Conservation (phyloP, 148 eudicot species). For the Rheum nobile region DNA sequence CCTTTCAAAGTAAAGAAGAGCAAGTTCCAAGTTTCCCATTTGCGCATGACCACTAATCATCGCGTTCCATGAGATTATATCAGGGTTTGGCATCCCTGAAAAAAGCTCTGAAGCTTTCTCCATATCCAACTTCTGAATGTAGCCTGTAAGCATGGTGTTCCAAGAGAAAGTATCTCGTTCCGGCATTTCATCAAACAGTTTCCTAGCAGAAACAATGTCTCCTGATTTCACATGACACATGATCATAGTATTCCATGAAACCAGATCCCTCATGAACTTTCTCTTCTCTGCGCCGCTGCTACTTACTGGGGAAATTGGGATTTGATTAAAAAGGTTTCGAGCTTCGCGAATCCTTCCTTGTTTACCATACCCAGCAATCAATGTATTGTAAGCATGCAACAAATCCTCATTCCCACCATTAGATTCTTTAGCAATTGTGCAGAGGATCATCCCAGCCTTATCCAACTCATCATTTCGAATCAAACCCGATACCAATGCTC, state of each 20-base stretch:
- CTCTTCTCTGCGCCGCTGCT: slow-evolving; percentile 4
- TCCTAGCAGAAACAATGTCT: slow-evolving; percentile 27
- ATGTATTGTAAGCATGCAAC: slow-evolving; percentile 41
- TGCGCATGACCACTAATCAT: slow-evolving; percentile 40
- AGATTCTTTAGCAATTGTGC: slow-evolving; percentile 14
- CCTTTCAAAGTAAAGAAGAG: slow-evolving; percentile 27
- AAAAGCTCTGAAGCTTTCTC: slow-evolving; percentile 39
- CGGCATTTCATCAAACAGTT: slow-evolving; percentile 34
- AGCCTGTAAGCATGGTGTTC: slow-evolving; percentile 48
- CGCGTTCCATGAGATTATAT: slow-evolving; percentile 41
- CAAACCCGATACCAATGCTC: slow-evolving; percentile 39
- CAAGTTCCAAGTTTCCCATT: slow-evolving; percentile 27
- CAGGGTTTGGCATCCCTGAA: slow-evolving; percentile 39
- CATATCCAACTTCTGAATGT: slow-evolving; percentile 30
- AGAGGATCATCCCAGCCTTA: slow-evolving; percentile 21
- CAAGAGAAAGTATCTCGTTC: slow-evolving; percentile 35
- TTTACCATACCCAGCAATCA: slow-evolving; percentile 47
- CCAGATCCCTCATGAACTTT: slow-evolving; percentile 31
- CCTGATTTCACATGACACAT: slow-evolving; percentile 48
- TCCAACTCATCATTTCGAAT: slow-evolving; percentile 30
- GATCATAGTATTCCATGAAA: slow-evolving; percentile 54
- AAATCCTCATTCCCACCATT: slow-evolving; percentile 17
- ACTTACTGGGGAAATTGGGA: slow-evolving; percentile 14
- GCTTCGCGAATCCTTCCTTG: slow-evolving; percentile 39
- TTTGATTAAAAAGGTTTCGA: slow-evolving; percentile 29